These are phyloP conservation scores for Hypoxylon sp. DNA, from an alignment of 2,329 filamentous ascomycete species.

Conservation along the genomic window DNA sequence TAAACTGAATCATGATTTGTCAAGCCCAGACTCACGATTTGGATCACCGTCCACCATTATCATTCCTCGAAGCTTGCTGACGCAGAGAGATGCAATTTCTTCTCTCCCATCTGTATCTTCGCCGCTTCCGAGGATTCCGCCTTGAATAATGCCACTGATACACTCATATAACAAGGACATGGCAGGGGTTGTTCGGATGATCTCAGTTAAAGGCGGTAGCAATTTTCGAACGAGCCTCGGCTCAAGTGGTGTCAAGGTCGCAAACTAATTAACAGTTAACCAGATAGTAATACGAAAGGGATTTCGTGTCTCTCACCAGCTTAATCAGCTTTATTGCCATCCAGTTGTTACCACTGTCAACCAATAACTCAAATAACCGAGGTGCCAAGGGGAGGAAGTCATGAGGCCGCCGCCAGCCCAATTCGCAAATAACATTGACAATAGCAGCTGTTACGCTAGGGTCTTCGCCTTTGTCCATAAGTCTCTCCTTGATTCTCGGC, in stretches of 20 bases:
- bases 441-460: conserved; percentile 95
- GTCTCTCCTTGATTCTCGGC: conserved; percentile 95
- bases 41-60: conserved; percentile 93
- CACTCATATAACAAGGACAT: conserved; percentile 99
- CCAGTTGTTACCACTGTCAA: conserved; percentile 97
- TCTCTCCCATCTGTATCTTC: conserved; percentile 87
- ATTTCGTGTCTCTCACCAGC: conserved; percentile 70
- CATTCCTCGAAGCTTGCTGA: conserved; percentile 94
- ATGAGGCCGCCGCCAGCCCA: conserved; percentile 92
- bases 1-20: conserved; percentile 24
- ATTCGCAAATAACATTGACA: conserved; percentile 95
- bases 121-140: conserved; percentile 88
- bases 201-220: conserved; percentile 88
- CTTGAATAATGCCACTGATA: conserved; percentile 98
- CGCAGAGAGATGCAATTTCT: conserved; percentile 92
- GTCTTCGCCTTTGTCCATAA: conserved; percentile 92
- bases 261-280: conserved; percentile 75
- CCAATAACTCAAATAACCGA: conserved; percentile 90
- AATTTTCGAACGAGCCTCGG: conserved; percentile 92
- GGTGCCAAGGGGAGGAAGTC: conserved; percentile 95
- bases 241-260: conserved; percentile 91
- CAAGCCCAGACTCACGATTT: conserved; percentile 76
- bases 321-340: conserved; percentile 99
- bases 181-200: conserved; percentile 93
- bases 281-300: not conserved